Evolutionary conservation across 2,329 filamentous ascomycete genomes (phyloP).

Genomic region (Epichloe hybrida): DNA sequence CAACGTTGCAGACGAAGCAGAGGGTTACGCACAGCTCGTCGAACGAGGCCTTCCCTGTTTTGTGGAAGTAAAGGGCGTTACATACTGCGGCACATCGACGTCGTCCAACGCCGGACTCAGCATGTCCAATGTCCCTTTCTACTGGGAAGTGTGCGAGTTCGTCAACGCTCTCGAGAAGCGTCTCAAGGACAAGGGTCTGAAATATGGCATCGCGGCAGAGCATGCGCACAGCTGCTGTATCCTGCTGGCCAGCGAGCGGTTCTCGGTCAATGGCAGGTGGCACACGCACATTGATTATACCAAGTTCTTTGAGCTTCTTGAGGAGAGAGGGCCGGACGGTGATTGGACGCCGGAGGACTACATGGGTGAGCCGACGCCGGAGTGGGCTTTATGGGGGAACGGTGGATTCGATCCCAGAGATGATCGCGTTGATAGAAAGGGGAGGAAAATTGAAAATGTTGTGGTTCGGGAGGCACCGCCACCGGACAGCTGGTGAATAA

Average conservation of each 20-base stretch:
- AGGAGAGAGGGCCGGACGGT: slow-evolving; percentile 49
- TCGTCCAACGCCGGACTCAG: slow-evolving; percentile 73
- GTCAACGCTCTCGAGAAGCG: slow-evolving; percentile 61
- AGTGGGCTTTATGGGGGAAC: slow-evolving; percentile 91
- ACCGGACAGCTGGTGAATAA: slow-evolving; percentile 6
- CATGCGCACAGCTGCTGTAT: slow-evolving; percentile 93
- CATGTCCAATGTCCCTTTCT: slow-evolving; percentile 98
- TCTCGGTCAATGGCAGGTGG: slow-evolving; percentile 67
- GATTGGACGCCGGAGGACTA: slow-evolving; percentile 85
- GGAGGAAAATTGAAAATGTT: slow-evolving; percentile 44
- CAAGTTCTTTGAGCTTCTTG: slow-evolving; percentile 72
- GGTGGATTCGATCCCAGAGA: slow-evolving; percentile 91
- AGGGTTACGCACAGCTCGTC: slow-evolving; percentile 81
- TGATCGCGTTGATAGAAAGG: slow-evolving; percentile 75
- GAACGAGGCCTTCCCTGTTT: slow-evolving; percentile 80
- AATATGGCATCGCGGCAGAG: slow-evolving; percentile 86
- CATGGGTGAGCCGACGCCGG: slow-evolving; percentile 68
- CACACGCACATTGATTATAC: slow-evolving; percentile 86
- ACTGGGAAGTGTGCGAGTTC: slow-evolving; percentile 77
- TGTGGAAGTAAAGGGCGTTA: slow-evolving; percentile 92
- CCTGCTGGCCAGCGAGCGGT: slow-evolving; percentile 69
- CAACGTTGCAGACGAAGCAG: slow-evolving; percentile 87
- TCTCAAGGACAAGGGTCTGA: slow-evolving; percentile 54
- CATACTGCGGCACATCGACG: slow-evolving; percentile 85
- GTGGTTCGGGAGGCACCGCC: slow-evolving; percentile 19